A percentile compares a stretch with the other conserved stretches of the same genome.
These are phyloP conservation scores for Glomus cerebriforme DNA, from an alignment of 192 early-diverging fungal species.

Conservation along the genomic window DNA sequence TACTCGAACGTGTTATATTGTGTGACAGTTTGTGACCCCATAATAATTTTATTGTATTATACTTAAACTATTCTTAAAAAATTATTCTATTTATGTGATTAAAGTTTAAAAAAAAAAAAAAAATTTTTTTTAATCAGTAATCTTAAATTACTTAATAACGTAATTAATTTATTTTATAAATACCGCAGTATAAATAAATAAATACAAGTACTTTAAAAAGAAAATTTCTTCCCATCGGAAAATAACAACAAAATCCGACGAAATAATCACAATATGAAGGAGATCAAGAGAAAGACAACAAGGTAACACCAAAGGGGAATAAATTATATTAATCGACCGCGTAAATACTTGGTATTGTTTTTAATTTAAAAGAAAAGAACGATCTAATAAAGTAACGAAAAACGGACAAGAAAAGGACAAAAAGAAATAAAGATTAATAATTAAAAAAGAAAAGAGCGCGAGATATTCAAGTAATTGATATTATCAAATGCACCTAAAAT, in stretches of 20 bases:
- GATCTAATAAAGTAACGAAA: not conserved
- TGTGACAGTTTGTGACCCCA: not conserved
- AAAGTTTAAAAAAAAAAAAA: conserved; percentile 6
- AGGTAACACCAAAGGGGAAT: not conserved
- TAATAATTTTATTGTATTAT: not conserved
- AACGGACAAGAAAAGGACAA: not conserved
- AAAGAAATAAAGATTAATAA: not conserved
- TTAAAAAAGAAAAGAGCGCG: too few relatives aligned
- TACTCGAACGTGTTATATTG: conserved; percentile 8
- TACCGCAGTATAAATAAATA: not conserved
- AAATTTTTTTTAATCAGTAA: conserved; percentile 1
- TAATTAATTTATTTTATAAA: too few relatives aligned
- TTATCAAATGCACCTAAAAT: not conserved
- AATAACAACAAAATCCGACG: not conserved
- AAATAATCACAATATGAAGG: not conserved
- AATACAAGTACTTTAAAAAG: too few relatives aligned
- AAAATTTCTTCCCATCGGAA: not conserved
- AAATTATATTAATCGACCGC: not conserved
- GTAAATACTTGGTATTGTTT: not conserved
- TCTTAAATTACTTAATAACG: too few relatives aligned
- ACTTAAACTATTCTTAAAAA: not conserved
- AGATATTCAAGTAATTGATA: not conserved
- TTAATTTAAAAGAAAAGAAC: not conserved
- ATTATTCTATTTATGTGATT: conserved; percentile 2
- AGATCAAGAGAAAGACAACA: too few relatives aligned